These are phyloP conservation scores for Hymenoscyphus repandus DNA, from an alignment of 2,329 filamentous ascomycete genomes.

Conservation along the genomic window DNA sequence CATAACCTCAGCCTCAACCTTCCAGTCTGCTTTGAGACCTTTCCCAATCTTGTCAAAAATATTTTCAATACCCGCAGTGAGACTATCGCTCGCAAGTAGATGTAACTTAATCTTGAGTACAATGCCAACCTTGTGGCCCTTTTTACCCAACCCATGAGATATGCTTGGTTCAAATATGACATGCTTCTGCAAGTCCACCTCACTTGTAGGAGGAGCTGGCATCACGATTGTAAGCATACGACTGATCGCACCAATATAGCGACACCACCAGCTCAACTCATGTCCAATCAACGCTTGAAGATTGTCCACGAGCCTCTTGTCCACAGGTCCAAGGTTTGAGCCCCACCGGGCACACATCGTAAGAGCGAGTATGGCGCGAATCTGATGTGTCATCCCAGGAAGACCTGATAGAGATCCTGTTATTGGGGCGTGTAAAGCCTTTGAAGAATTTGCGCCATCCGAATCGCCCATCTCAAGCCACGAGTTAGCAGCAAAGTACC, in stretches of 20 bases:
- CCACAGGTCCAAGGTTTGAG: conserved; percentile 48
- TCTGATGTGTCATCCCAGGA: conserved; percentile 69
- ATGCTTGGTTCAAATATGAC: conserved; percentile 3
- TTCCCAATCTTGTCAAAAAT: conserved; percentile 48
- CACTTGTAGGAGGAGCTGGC: neutral
- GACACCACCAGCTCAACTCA: conserved; percentile 29
- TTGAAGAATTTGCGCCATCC: conserved; percentile 53
- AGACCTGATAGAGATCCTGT: conserved; percentile 56
- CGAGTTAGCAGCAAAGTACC: conserved; percentile 43
- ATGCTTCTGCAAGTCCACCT: neutral
- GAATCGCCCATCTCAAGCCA: conserved; percentile 48
- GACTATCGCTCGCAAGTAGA: conserved; percentile 5
- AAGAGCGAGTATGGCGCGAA: conserved; percentile 66
- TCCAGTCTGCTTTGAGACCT: conserved; percentile 42
- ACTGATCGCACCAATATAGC: conserved; percentile 26
- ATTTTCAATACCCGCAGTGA: conserved; percentile 23
- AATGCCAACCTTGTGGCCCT: conserved; percentile 21
- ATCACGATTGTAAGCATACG: conserved; percentile 14
- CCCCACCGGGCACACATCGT: conserved; percentile 72
- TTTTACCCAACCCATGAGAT: conserved; percentile 12
- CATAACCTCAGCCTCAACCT: conserved; percentile 22
- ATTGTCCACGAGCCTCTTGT: conserved; percentile 30
- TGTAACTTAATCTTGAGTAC: conserved; percentile 35
- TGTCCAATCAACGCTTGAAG: conserved; percentile 23
- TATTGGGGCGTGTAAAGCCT: conserved; percentile 68